Evolutionary conservation across 2,329 filamentous ascomycete genomes (phyloP).

Genomic region (Nannizziopsis barbatae): DNA sequence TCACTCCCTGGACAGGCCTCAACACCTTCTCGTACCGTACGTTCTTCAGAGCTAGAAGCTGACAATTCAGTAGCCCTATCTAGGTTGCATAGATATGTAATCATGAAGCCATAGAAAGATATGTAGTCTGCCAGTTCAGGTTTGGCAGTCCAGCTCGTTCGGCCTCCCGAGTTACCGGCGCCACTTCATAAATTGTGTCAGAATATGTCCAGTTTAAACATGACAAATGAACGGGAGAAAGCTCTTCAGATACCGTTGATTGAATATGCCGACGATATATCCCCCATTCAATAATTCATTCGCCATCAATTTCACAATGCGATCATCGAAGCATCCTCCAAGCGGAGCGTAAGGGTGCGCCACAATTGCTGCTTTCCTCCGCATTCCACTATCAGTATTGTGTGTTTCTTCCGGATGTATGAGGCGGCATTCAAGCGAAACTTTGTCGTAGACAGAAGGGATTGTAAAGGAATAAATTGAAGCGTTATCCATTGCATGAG

Average conservation of each 20-base stretch:
- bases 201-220: constrained; percentile 7
- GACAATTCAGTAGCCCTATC: background rate
- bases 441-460: constrained; percentile 72
- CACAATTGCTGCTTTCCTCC: constrained; percentile 49
- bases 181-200: constrained; percentile 46
- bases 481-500: background rate
- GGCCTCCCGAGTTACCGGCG: constrained; percentile 59
- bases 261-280: constrained; percentile 76
- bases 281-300: constrained; percentile 56
- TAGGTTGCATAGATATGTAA: constrained; percentile 49
- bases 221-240: background rate
- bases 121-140: constrained; percentile 73
- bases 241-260: constrained; percentile 56
- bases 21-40: background rate
- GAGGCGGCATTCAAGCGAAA: constrained; percentile 65
- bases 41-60: background rate
- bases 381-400: constrained; percentile 10
- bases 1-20: constrained; percentile 24
- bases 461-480: constrained; percentile 54
- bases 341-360: constrained; percentile 87
- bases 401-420: constrained; percentile 51
- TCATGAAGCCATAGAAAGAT: constrained; percentile 68
- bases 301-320: constrained; percentile 57
- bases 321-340: constrained; percentile 76
- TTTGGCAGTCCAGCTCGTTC: constrained; percentile 76